Evolutionary conservation across 2,329 filamentous ascomycete genomes (phyloP), one percentile per base, ranked within the genome.

Genomic region (Xylaria digitata): DNA sequence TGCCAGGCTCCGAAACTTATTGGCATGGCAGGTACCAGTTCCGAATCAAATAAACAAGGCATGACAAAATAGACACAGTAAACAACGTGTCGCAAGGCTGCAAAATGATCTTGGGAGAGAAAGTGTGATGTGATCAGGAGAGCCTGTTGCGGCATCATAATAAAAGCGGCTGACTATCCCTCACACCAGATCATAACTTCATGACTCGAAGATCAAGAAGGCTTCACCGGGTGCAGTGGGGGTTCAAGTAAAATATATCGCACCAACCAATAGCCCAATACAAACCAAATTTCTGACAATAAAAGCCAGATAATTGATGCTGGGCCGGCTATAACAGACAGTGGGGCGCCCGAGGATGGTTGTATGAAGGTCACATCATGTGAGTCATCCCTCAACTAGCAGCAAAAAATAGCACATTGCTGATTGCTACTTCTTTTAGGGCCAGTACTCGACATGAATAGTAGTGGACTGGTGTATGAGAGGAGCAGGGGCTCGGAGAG

Each of bases 61-160:
- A 49, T 54, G 61, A 49, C 49, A 58, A 21, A 65, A 63, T 49
- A 55, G 43, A 64, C 30, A 49, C 30, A 43, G 42, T 42, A 63
- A 67, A 67, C 19, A 43, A 53, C 9, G 46, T 46, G 46, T 40
- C 45, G 2, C 48, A 8, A 63, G 19, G 48, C 49, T 64, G 61
- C 19, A 60, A 59, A 50, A 65, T 23, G 43, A 49, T 8, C n/a
- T 60, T 17, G 37, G 61, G 45, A 63, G 32, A 62, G 48, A 61
- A 53, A 52, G 26, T 23, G 61, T 65, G 32, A 37, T 63, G 49
- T 53, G 43, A 55, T 61, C 40, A 19, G 32, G 43, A 60, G 48
- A 53, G 42, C 61, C 53, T 49, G 37, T 52, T 50, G 37, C 55
- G 60, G 58, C 60, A 62, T 66, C 37, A 58, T 50, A 49, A 32